Conservation (phyloP, 352 stramenopile genomes). For the Elongisporangium anandrum region DNA sequence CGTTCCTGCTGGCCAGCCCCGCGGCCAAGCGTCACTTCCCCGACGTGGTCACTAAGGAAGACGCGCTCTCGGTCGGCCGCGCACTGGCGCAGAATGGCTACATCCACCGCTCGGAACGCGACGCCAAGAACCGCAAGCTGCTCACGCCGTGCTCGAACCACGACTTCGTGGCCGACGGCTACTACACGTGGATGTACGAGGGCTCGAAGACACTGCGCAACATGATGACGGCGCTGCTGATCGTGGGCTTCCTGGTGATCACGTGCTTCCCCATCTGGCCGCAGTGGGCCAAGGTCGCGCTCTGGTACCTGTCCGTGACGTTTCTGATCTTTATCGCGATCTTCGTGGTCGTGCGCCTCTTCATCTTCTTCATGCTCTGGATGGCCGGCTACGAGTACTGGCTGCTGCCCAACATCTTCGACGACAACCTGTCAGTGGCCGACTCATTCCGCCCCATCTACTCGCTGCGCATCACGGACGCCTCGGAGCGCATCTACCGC, state of each 20-base stretch:
- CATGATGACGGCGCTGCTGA: constrained; percentile 95
- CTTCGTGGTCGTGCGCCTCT: constrained; percentile 93
- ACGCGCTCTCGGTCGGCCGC: constrained; percentile 66
- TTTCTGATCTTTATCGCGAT: constrained; percentile 98
- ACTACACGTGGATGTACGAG: constrained; percentile 99
- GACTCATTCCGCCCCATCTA: constrained; percentile 98
- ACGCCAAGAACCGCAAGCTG: constrained; percentile 84
- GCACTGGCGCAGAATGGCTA: constrained; percentile 76
- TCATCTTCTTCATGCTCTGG: constrained; percentile 97
- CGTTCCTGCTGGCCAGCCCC: constrained; percentile 77
- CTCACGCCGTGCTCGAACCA: constrained; percentile 79
- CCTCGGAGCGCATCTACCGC: constrained; percentile 95
- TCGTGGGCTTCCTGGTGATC: constrained; percentile 96
- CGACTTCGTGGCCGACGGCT: constrained; percentile 94
- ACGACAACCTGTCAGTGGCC: constrained; percentile 96
- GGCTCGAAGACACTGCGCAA: constrained; percentile 97
- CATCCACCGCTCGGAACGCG: constrained; percentile 86
- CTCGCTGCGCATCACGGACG: constrained; percentile 75
- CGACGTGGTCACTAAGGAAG: constrained; percentile 73
- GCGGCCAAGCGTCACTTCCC: constrained; percentile 84
- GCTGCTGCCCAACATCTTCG: constrained; percentile 99
- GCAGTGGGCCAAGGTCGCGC: constrained; percentile 95
- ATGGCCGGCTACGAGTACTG: constrained; percentile 96
- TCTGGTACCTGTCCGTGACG: constrained; percentile 99
- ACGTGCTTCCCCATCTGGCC: constrained; percentile 99